Percentiles rank a stretch among this genome's conserved stretches.
Evolutionary conservation across 2,329 filamentous ascomycete species (phyloP).

Genomic region (Ophiobolus disseminans): DNA sequence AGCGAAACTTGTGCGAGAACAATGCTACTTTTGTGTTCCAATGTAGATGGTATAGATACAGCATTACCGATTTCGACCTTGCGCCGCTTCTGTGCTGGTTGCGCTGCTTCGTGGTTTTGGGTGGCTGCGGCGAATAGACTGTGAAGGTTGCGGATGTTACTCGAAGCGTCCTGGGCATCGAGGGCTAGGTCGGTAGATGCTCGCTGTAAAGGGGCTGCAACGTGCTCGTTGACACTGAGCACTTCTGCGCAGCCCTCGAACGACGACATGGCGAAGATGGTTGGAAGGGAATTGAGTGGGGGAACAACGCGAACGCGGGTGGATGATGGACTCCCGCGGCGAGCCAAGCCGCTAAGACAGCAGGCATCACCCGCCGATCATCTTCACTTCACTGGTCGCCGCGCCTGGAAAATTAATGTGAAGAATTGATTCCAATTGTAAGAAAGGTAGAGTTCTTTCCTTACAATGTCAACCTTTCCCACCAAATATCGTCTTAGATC

Average conservation of each 20-base stretch:
- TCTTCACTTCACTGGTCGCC: background rate
- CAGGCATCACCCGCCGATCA: slow-evolving; percentile 11
- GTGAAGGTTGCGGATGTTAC: slow-evolving; percentile 17
- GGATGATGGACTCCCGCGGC: background rate
- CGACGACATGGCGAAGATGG: slow-evolving; percentile 21
- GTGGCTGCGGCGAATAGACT: slow-evolving; percentile 22
- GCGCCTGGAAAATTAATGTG: background rate
- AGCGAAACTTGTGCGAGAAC: slow-evolving; percentile 37
- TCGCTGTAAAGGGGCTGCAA: background rate
- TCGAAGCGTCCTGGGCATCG: slow-evolving; percentile 16
- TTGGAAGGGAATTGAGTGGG: slow-evolving; percentile 1
- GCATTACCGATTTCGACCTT: slow-evolving; percentile 24
- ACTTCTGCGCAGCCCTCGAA: slow-evolving; percentile 28
- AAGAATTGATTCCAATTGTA: background rate
- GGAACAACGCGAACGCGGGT: slow-evolving; percentile 13
- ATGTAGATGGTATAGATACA: slow-evolving; percentile 2
- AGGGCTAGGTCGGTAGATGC: slow-evolving; percentile 1
- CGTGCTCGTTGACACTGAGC: slow-evolving; percentile 4
- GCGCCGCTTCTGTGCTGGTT: slow-evolving; percentile 37
- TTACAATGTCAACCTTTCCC: too few species aligned
- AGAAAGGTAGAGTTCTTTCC: background rate
- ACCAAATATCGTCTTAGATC: too few species aligned
- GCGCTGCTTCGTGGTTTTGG: slow-evolving; percentile 7
- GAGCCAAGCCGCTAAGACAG: slow-evolving; percentile 28
- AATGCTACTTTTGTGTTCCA: slow-evolving; percentile 30